Base-by-base conservation (phyloP, 306 rosid genomes). In the Notholithocarpus densiflorus region DNA sequence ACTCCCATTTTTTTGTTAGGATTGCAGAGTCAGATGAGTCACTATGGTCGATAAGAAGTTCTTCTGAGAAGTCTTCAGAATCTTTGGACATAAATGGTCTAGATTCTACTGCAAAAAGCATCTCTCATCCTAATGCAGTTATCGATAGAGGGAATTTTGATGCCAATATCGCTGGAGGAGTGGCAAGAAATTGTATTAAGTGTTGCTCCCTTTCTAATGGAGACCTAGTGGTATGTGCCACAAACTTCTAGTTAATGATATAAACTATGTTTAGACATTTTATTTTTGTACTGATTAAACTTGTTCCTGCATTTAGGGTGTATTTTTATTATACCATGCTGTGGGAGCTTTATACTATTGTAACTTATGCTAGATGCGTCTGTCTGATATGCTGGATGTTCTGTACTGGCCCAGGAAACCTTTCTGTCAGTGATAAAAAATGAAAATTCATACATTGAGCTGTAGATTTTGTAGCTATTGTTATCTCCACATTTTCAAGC, bases 1-100 rank as follows among this genome's bases (percentile, higher is more conserved):
- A 87, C 84, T 92, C 99, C 70, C 94, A 89, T 85, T 93, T 91
- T 88, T 95, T 95, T 89, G 96, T 90, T 79, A 91, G 99, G 81
- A 88, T 95, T 83, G 89, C 96, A 21, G 99, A 95, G 62, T 90
- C 89, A 7, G 71, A 83, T 57, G 93, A 90, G 71, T 81, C 89
- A 52, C 96, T 93, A 83, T 95, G 99, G 99, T 89, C 97, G 20
- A 93, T 84, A 82, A 88, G 83, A 88, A 61, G 56, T 75, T 60
- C 79, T 77, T 19, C 81, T 19, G 84, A 76, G 37, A 80, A 74
- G 1, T 34, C 61, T 82, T 80, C 86, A 37, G 77, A 74, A 56
- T 68, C 79, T 48, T 72, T 73, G 78, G 88, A 75, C 81, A 78
- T 53, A 71, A 82, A 87, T 75, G 77, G 77, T 72, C 78, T 52